Evolutionary conservation across 768 basidiomycete genomes (phyloP), one percentile per base, ranked within the genome.

Genomic region (Pholiota molesta): DNA sequence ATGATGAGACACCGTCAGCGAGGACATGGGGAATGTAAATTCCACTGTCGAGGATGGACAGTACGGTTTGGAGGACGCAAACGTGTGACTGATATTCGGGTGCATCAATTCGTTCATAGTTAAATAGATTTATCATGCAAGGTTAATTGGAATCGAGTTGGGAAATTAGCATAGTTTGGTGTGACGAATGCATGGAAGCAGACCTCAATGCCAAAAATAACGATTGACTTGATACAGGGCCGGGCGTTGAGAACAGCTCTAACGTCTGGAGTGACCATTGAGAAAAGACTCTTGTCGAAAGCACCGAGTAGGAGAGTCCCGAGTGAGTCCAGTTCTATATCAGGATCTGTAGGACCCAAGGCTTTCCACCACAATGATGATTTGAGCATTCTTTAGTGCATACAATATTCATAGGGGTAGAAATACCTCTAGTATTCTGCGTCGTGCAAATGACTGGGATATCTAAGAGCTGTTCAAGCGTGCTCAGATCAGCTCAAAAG

Each of bases 201-300:
- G 65, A 92, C 94, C 83, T 97, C 95, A 55, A 97, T 95, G 16
- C 96, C 96, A 63, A 94, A 87, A 5, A 98, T 71, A 7, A 97
- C 84, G 51, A 95, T 77, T 7, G 84, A 86, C 42, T 81, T 79
- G 60, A 90, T 70, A 14, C 76, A 67, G 3, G 82, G 80, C 26
- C 78, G 81, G 5, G 79, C 66, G 21, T 72, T 69, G 56, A 97
- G 77, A 8, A 87, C 63, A 2, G 74, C 62, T 56, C 79, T 73
- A 6, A 96, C 83, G 35, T 92, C 85, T 6, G 89, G 83, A 0
- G 86, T 88, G 58, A 89, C 68, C 95, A 97, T 97, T 1, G 91
- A 92, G 78, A 98, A 97, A 56, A 85, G 82, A 0, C 87, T 86
- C 73, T 97, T 97, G 66, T 89, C 85, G 69, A 86, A 79, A 10